Base-by-base conservation (phyloP, 2,329 filamentous ascomycete genomes). In the Lecanicillium sp. region DNA sequence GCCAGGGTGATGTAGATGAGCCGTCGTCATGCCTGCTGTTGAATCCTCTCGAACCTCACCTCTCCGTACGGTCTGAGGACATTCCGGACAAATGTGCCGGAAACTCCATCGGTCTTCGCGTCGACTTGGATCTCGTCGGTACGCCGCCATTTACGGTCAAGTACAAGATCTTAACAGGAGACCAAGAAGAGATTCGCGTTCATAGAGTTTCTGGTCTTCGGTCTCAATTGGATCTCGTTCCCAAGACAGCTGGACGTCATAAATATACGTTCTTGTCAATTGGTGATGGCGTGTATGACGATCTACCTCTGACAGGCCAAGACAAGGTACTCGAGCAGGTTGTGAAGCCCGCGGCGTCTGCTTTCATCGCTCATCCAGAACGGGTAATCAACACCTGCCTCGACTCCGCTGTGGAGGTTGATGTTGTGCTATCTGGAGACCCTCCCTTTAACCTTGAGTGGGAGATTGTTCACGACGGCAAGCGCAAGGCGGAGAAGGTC, bases 31-130 rank as follows among this genome's bases (percentile, higher is more conserved):
- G 90, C 58, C 71, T 95, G 42, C 68, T 98, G 39, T 72, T 94
- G 48, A 98, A 97, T 48, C 92, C 92, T 5, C 81, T 92, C 1
- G 82, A 95, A 61, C 92, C 92, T 9, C 78, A 82, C 40, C 60
- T 98, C 42, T 70, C 77, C 4, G 68, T 98, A 36, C 74, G 74
- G 22, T 72, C 79, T 6, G 84, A 94, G 50, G 82, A 88, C 45
- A 88, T 98, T 31, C 84, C 87, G 37, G 92, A 98, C 60, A 94
- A 94, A 57, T 98, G 92, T 58, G 90, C 89, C 27, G 88, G 89
- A 34, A 95, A 88, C 54, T 87, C 92, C 0, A 86, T 98, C 45
- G 92, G 92, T 29, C 73, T 98, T 39, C 77, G 84, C 10, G 86
- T 98, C 30, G 84, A 92, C 53, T 66, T 98, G 36, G 88, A 97